Conservation (phyloP, 1,139 yeast genomes). For the Scheffersomyces titani region DNA sequence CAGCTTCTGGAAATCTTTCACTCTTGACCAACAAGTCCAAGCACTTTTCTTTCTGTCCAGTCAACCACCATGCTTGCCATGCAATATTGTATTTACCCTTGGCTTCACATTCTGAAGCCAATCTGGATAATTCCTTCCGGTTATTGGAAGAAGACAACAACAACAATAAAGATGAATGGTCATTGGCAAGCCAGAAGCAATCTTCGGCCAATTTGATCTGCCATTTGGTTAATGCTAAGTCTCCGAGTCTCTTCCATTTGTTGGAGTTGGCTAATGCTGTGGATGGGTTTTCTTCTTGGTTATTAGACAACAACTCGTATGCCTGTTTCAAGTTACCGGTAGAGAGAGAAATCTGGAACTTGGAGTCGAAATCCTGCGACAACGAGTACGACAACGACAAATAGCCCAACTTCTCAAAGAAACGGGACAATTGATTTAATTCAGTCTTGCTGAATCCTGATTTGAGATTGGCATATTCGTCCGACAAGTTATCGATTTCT, state of each 20-base stretch:
- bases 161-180: conserved; percentile 77
- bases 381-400: conserved; percentile 78
- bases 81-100: conserved; percentile 87
- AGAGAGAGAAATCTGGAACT: conserved; percentile 71
- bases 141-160: conserved; percentile 83
- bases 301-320: conserved; percentile 60
- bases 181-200: conserved; percentile 79
- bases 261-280: conserved; percentile 34
- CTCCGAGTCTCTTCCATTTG: conserved; percentile 94
- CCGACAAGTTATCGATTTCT: conserved; percentile 64
- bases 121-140: conserved; percentile 53
- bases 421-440: conserved; percentile 80
- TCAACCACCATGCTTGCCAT: conserved; percentile 87
- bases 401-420: conserved; percentile 90
- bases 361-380: conserved; percentile 83
- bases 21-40: conserved; percentile 67
- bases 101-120: conserved; percentile 65
- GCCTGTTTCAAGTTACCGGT: conserved; percentile 74
- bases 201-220: conserved; percentile 79
- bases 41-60: conserved; percentile 69
- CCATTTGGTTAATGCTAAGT: conserved; percentile 77
- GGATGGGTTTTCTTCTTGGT: conserved; percentile 52
- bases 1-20: conserved; percentile 81
- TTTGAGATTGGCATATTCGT: conserved; percentile 45
- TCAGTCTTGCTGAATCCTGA: conserved; percentile 65